phyloP scores from a whole-genome alignment of 345 rosid genomes.

The Camelina neglecta region DNA sequence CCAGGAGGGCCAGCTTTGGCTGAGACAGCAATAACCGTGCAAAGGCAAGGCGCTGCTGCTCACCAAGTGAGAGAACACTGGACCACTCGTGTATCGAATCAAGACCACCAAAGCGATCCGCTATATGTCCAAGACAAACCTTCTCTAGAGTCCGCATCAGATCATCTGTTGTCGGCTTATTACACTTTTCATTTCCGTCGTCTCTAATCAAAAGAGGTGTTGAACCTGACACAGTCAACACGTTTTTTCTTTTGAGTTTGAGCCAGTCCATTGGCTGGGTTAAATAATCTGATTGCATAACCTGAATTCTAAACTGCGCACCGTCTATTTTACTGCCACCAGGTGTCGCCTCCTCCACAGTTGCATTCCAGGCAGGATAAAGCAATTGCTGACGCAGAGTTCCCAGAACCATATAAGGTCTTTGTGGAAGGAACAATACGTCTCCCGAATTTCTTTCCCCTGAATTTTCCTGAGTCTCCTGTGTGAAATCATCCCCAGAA shows the following conservation, averaged over 20 bases:
- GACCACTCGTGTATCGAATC: constrained; percentile 86
- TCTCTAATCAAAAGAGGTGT: constrained; percentile 52
- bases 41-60: constrained; percentile 95
- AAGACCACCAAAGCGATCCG: constrained; percentile 70
- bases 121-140: constrained; percentile 74
- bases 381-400: constrained; percentile 94
- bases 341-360: constrained; percentile 31
- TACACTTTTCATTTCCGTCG: constrained; percentile 42
- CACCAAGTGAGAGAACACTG: constrained; percentile 95
- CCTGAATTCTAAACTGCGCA: constrained; percentile 19
- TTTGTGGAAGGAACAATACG: constrained; percentile 89
- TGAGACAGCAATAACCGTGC: constrained; percentile 81
- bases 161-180: constrained; percentile 71
- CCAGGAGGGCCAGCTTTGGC: constrained; percentile 82
- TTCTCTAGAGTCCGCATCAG: constrained; percentile 62
- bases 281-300: constrained; percentile 16
- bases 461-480: constrained; percentile 48
- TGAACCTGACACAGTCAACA: constrained; percentile 47
- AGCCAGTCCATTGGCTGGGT: constrained; percentile 6
- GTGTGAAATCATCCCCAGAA: constrained; percentile 46
- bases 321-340: constrained; percentile 38
- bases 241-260: constrained; percentile 15
- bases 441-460: constrained; percentile 53
- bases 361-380: constrained; percentile 73
- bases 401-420: constrained; percentile 97